Evolutionary conservation across 148 eudicot genomes (phyloP).

Genomic region (Gaultheria prostrata): DNA sequence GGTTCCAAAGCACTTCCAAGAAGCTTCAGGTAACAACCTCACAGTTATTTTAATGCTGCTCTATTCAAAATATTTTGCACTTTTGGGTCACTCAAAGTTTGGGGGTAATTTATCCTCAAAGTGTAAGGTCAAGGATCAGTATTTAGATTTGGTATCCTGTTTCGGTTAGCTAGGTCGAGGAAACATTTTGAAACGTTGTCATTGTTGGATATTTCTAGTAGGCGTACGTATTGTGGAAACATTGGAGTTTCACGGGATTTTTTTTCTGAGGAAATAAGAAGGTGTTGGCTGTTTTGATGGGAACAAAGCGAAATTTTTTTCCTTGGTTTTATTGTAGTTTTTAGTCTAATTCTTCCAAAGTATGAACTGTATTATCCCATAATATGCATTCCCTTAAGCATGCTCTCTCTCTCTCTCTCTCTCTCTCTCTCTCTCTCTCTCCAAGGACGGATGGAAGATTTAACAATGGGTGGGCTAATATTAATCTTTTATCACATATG

Average conservation of each 20-base stretch:
- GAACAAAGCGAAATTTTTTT: background rate
- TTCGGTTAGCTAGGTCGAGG: background rate
- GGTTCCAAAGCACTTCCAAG: conserved; percentile 68
- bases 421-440: background rate
- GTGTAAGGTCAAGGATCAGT: background rate
- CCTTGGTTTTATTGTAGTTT: background rate
- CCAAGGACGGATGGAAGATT: background rate
- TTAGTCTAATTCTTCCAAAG: background rate
- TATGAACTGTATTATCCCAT: background rate
- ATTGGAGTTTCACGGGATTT: background rate
- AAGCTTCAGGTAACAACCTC: conserved; percentile 52
- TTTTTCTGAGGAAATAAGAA: background rate
- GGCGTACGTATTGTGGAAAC: background rate
- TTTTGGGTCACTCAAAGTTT: background rate
- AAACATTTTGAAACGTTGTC: background rate
- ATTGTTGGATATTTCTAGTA: background rate
- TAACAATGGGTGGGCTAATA: background rate
- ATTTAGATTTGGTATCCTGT: background rate
- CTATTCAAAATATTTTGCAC: background rate
- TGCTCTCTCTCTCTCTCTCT: background rate
- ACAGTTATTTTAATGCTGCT: background rate
- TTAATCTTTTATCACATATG: background rate
- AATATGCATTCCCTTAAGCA: background rate
- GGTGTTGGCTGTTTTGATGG: background rate
- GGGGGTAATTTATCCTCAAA: background rate